A percentile compares a stretch with the other conserved stretches of the same genome.
Conservation (phyloP, 2,329 filamentous ascomycete species). For the Fusarium multiceps region DNA sequence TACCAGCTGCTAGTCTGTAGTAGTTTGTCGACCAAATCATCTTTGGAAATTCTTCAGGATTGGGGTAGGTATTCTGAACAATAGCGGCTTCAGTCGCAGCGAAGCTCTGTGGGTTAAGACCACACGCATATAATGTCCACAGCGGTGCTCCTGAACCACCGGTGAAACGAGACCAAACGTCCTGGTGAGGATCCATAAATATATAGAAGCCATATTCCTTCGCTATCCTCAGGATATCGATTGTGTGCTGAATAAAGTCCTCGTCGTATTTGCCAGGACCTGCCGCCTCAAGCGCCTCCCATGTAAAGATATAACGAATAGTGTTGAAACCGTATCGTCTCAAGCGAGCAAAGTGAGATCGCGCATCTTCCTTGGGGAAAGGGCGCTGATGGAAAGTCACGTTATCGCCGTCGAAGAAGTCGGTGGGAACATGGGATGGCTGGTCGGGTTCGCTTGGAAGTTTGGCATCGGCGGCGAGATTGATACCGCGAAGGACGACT, state of each 20-base stretch:
- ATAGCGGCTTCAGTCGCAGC: conserved; percentile 88
- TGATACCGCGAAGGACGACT: conserved; percentile 91
- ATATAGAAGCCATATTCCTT: conserved; percentile 94
- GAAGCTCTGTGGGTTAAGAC: conserved; percentile 87
- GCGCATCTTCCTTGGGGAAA: conserved; percentile 84
- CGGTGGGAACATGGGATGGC: conserved; percentile 79
- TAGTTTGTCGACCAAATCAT: conserved; percentile 99
- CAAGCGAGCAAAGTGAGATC: conserved; percentile 85
- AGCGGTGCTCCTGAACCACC: conserved; percentile 95
- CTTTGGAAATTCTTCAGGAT: conserved; percentile 89
- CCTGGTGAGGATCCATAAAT: conserved; percentile 99
- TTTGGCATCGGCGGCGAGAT: conserved; percentile 91
- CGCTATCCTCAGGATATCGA: conserved; percentile 83
- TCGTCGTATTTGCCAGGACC: conserved; percentile 95
- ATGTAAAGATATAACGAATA: conserved; percentile 96
- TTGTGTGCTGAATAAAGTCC: conserved; percentile 90
- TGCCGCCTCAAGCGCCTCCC: conserved; percentile 96
- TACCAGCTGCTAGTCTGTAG: conserved; percentile 83
- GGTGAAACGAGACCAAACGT: conserved; percentile 96
- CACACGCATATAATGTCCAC: conserved; percentile 97
- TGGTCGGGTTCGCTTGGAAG: conserved; percentile 83
- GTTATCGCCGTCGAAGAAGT: conserved; percentile 93
- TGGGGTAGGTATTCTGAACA: conserved; percentile 92
- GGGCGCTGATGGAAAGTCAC: conserved; percentile 90
- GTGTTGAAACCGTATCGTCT: conserved; percentile 95